Percentiles rank a stretch among this genome's conserved stretches.
phyloP scores from a whole-genome alignment of 2,329 filamentous ascomycete species.

The Stylonectria norvegica region DNA sequence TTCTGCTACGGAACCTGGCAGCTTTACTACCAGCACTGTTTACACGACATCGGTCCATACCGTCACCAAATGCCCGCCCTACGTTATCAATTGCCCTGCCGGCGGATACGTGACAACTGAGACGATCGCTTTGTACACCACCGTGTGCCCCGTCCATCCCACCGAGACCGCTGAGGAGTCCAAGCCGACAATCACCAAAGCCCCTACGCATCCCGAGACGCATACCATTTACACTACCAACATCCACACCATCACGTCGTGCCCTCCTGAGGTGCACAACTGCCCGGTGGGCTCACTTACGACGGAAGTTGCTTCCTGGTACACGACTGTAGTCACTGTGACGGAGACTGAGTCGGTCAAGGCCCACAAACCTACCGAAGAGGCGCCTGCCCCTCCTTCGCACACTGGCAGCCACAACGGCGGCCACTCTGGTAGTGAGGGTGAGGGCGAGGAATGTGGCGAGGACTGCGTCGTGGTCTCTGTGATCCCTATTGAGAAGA shows the following conservation, averaged over 20 bases:
- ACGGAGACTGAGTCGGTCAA: constrained; percentile 16
- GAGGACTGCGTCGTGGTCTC: constrained; percentile 3
- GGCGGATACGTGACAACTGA: constrained; percentile 37
- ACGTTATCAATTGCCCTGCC: constrained; percentile 37
- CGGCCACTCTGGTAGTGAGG: neutral
- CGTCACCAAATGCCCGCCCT: constrained; percentile 52
- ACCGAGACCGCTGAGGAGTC: constrained; percentile 13
- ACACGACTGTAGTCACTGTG: constrained; percentile 15
- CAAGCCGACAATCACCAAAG: constrained; percentile 18
- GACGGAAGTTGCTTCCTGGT: constrained; percentile 22
- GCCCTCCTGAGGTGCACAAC: constrained; percentile 48
- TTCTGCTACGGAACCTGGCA: constrained; percentile 4
- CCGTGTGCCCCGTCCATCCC: constrained; percentile 38
- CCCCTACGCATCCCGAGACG: constrained; percentile 18
- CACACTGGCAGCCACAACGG: neutral
- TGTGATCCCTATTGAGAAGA: constrained; percentile 3
- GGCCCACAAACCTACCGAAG: constrained; percentile 12
- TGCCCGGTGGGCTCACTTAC: constrained; percentile 39
- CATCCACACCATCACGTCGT: constrained; percentile 53
- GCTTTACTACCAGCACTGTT: constrained; percentile 33
- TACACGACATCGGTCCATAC: constrained; percentile 46
- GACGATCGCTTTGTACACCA: constrained; percentile 42
- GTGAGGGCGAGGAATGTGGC: neutral
- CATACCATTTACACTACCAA: constrained; percentile 51
- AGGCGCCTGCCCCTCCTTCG: constrained; percentile 2